Evolutionary conservation across 768 basidiomycete species (phyloP).

Genomic region (Serendipita sp.): DNA sequence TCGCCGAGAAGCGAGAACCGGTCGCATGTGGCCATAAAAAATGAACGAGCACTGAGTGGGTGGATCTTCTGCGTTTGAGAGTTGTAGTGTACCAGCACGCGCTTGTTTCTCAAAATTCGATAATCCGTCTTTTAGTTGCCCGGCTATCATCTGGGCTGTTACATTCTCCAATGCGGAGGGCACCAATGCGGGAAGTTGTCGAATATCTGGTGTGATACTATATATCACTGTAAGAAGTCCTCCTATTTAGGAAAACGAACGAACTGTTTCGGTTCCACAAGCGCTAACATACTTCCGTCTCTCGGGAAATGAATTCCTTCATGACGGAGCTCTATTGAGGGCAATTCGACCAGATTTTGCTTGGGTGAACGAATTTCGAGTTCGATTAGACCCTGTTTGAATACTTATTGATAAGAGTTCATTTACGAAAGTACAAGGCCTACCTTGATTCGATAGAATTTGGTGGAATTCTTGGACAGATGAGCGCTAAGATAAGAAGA

Average conservation of each 20-base stretch:
- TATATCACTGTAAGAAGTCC: neutral
- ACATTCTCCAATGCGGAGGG: neutral
- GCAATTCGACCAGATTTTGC: neutral
- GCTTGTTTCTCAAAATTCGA: neutral
- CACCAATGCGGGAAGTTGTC: neutral
- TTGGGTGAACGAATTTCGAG: neutral
- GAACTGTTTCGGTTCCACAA: neutral
- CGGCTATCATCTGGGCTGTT: neutral
- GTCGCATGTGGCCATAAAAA: neutral
- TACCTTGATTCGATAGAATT: neutral
- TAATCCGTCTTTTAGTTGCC: neutral
- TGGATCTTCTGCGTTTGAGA: neutral
- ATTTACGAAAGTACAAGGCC: neutral
- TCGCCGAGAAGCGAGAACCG: neutral
- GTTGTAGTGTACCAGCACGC: neutral
- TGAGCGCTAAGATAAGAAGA: neutral
- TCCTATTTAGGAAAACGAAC: neutral
- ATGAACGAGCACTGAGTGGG: neutral
- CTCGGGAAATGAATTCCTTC: neutral
- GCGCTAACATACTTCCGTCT: neutral
- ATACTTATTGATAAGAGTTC: neutral
- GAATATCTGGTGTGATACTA: neutral
- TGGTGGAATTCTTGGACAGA: neutral
- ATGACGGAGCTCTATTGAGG: neutral
- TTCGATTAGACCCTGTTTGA: neutral